Evolutionary conservation across 2,329 filamentous ascomycete species (phyloP).

Genomic region (Aspergillus quadricinctus): DNA sequence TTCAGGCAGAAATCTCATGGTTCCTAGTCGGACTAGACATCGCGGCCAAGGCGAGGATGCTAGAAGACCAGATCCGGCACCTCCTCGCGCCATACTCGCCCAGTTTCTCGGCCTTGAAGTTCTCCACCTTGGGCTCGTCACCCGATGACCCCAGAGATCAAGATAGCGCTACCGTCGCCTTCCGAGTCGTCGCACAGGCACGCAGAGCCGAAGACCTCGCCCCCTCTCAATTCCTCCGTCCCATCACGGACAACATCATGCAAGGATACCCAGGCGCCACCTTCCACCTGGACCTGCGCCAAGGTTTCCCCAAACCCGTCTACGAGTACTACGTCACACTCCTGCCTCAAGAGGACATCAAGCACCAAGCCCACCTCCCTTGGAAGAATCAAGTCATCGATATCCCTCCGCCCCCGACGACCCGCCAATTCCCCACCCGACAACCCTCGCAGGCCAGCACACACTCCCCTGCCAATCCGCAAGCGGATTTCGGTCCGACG

Average conservation of each 20-base stretch:
- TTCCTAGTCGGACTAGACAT: constrained; percentile 46
- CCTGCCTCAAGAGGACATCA: constrained; percentile 20
- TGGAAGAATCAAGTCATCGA: constrained; percentile 15
- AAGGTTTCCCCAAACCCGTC: constrained; percentile 32
- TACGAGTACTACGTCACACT: constrained; percentile 29
- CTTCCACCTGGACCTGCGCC: constrained; percentile 31
- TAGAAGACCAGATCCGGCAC: constrained; percentile 42
- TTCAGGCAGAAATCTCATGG: constrained; percentile 45
- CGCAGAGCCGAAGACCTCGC: constrained; percentile 32
- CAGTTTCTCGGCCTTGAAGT: constrained; percentile 28
- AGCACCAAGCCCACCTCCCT: constrained; percentile 25
- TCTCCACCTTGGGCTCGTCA: constrained; percentile 27
- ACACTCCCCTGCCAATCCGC: constrained; percentile 1
- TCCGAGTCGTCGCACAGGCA: constrained; percentile 46
- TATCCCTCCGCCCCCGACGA: constrained; percentile 15
- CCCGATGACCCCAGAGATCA: constrained; percentile 35
- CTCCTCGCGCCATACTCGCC: constrained; percentile 30
- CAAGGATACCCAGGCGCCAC: constrained; percentile 38
- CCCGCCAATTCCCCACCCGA: constrained; percentile 11
- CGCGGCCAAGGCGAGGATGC: constrained; percentile 44
- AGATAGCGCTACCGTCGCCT: constrained; percentile 39
- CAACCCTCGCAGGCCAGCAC: constrained; percentile 15
- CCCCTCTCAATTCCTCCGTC: constrained; percentile 32
- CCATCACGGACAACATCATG: constrained; percentile 37
- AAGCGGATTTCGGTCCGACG: constrained; percentile 20